Conservation (phyloP, 2,329 filamentous ascomycete species). For the Aspergillus spinulosporus region DNA sequence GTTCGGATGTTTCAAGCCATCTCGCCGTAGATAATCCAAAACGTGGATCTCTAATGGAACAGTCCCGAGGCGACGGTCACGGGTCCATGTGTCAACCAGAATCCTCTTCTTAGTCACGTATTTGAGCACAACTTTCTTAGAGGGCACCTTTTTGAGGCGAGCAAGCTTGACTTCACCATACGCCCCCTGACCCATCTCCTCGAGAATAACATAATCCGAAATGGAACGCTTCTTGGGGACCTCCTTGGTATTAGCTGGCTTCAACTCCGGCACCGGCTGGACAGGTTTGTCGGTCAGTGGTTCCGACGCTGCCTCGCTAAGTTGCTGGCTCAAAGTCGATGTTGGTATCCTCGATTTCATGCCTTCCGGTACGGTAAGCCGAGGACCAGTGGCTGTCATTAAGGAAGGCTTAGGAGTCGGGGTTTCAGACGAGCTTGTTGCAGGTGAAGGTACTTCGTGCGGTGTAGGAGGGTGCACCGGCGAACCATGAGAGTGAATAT, state of each 20-base stretch:
- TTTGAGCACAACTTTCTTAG: conserved; percentile 88
- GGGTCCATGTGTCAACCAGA: conserved; percentile 96
- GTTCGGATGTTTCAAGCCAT: conserved; percentile 63
- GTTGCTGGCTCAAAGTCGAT: conserved; percentile 53
- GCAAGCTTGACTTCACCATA: conserved; percentile 97
- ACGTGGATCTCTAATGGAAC: conserved; percentile 97
- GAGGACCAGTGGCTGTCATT: conserved; percentile 33
- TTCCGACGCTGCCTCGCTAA: conserved; percentile 52
- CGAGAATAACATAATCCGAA: conserved; percentile 83
- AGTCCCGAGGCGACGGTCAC: conserved; percentile 87
- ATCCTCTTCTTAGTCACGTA: conserved; percentile 97
- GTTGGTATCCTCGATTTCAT: conserved; percentile 42
- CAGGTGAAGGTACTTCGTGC: conserved; percentile 51
- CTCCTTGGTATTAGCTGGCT: conserved; percentile 29
- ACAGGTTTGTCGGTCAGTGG: conserved; percentile 45
- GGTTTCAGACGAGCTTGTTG: conserved; percentile 70
- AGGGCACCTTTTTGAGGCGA: conserved; percentile 72
- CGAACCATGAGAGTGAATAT: conserved; percentile 74
- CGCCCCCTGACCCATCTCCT: conserved; percentile 97
- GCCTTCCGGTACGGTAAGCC: conserved; percentile 27
- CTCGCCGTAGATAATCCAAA: conserved; percentile 85
- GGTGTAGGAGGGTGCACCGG: conserved; percentile 54
- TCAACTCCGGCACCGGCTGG: conserved; percentile 36
- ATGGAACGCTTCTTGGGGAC: conserved; percentile 73
- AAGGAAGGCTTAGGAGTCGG: conserved; percentile 73